phyloP scores from a whole-genome alignment of 768 basidiomycete species.

The Tricholoma matsutake region DNA sequence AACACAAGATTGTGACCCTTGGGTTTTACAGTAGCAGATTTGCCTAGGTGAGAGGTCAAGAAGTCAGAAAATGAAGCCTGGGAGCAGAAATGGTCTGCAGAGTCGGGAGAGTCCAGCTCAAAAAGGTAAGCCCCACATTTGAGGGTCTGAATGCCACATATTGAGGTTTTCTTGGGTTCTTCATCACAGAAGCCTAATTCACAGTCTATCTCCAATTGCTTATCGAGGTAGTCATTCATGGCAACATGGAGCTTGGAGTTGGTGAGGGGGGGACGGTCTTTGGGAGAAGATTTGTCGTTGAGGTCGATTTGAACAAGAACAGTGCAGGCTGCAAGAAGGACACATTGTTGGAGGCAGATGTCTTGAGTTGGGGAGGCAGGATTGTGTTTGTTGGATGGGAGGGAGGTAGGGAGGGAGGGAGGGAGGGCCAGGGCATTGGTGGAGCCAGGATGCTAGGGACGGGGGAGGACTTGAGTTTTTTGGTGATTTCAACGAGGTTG shows the following conservation, averaged over 20 bases:
- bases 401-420: background rate
- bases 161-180: background rate
- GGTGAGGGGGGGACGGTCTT: background rate
- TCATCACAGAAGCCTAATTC: background rate
- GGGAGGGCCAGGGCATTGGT: background rate
- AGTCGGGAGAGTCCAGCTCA: background rate
- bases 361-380: background rate
- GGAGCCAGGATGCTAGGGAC: background rate
- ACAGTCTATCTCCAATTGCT: background rate
- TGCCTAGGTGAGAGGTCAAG: background rate
- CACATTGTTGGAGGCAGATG: conserved; percentile 5
- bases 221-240: background rate
- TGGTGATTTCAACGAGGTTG: background rate
- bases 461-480: background rate
- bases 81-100: background rate
- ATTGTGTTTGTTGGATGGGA: background rate
- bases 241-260: background rate
- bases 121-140: background rate
- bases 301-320: background rate
- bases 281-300: background rate
- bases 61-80: background rate
- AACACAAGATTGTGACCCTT: background rate
- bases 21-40: background rate
- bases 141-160: background rate
- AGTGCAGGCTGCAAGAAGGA: background rate